Conservation (phyloP, 2,329 filamentous ascomycete genomes). For the Amauroascus niger region DNA sequence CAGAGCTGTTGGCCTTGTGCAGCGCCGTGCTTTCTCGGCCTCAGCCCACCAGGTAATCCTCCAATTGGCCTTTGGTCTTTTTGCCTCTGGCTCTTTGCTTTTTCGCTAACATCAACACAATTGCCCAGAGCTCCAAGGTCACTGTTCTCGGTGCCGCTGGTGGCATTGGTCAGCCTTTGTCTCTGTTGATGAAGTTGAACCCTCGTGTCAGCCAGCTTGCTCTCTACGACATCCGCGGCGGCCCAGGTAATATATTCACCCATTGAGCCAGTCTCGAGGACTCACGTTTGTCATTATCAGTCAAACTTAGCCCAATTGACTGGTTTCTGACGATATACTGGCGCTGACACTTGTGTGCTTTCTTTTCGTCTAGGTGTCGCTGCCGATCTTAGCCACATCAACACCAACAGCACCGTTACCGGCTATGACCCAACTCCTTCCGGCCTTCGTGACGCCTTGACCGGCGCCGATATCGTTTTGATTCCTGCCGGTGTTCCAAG, state of each 20-base stretch:
- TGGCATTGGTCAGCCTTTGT: slow-evolving; percentile 97
- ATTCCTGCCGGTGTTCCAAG: slow-evolving; percentile 97
- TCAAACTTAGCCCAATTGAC: not conserved
- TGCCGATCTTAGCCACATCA: slow-evolving; percentile 96
- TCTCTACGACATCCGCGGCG: slow-evolving; percentile 94
- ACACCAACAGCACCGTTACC: slow-evolving; percentile 91
- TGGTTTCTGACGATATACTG: not conserved
- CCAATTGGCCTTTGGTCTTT: not conserved
- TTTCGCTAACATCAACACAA: not conserved
- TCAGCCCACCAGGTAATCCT: slow-evolving; percentile 59
- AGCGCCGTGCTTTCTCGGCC: slow-evolving; percentile 72
- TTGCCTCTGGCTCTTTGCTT: not conserved
- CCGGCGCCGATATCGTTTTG: slow-evolving; percentile 84
- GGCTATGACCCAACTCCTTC: slow-evolving; percentile 72
- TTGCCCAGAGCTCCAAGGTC: slow-evolving; percentile 83
- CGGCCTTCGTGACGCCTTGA: slow-evolving; percentile 69
- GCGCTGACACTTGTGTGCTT: slow-evolving; percentile 18
- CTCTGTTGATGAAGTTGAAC: slow-evolving; percentile 97
- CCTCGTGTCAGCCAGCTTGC: slow-evolving; percentile 85
- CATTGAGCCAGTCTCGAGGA: not conserved
- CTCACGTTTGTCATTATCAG: not conserved
- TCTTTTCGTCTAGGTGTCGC: slow-evolving; percentile 65
- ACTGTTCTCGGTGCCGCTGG: slow-evolving; percentile 92
- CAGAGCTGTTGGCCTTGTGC: slow-evolving; percentile 46
- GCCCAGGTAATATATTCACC: slow-evolving; percentile 60